Base-by-base conservation (phyloP, 2,329 filamentous ascomycete species). In the Fusarium sp. region DNA sequence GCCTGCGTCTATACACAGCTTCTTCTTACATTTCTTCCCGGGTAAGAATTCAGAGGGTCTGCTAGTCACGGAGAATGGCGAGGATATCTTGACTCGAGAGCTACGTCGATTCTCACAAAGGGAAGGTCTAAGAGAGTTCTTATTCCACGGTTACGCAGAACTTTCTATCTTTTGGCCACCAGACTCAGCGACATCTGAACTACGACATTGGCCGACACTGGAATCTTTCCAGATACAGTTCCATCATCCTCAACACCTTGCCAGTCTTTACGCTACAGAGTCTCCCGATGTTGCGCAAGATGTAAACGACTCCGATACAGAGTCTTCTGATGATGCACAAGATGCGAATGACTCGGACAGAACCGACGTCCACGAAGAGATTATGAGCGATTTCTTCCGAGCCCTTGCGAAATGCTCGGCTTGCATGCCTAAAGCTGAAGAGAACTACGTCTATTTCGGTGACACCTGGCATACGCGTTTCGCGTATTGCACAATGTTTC, bases 121-220 rank as follows among this genome's bases (percentile, higher is more conserved):
- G 28, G 13, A 30, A 2, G 63, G 60, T 4, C 23, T 65, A 7
- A 41, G 54, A 14, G 23, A 34, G 5, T 48, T 65, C 5, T 13
- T 12, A 2, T 59, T 59, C 4, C 0, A 11, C 3, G 60, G 59
- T 2, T 53, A 42, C 7, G 21, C 48, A 0, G 53, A 65, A 7
- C 20, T 61, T 1, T 65, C 60, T 4, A 49, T 65, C 4, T 25
- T 59, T 27, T 65, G 62, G 62, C 62, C 60, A 18, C 4, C 46
- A 4, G 18, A 47, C 16, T 58, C 62, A 8, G 27, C 27, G 2
- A 30, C 21, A 27, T 9, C 27, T 10, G 20, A 50, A 3, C 13
- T n/a, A 12, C 59, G 23, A 18, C 28, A 48, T 3, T 65, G 60
- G 62, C 62, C 53, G 9, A 64, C 21, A 5, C 60, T 64, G 18